Evolutionary conservation across 2,329 filamentous ascomycete species (phyloP).

Genomic region (Colletotrichum caudatum): DNA sequence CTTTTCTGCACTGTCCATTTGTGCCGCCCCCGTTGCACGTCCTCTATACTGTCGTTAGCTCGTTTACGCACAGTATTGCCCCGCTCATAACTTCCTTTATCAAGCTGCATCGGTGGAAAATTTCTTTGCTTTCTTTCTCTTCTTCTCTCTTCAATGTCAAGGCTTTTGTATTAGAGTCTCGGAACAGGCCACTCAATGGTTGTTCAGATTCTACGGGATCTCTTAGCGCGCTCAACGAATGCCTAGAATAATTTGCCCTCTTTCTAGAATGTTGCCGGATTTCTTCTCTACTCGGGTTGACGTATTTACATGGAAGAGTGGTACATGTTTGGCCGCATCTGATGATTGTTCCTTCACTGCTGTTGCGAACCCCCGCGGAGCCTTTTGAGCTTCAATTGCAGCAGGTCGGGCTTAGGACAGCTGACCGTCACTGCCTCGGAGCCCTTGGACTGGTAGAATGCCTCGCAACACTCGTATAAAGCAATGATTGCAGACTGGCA

Average conservation of each 20-base stretch:
- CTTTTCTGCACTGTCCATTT: not conserved
- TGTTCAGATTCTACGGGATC: constrained; percentile 86
- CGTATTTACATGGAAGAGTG: constrained; percentile 61
- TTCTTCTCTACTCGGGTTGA: constrained; percentile 57
- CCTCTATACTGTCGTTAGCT: accelerated
- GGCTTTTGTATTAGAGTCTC: constrained; percentile 99
- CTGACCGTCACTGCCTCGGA: constrained; percentile 81
- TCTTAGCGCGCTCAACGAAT: constrained; percentile 98
- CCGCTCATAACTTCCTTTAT: constrained; percentile 65
- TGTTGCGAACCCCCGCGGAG: constrained; percentile 58
- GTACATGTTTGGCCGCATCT: constrained; percentile 51
- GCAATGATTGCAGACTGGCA: constrained; percentile 84
- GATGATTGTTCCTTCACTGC: not conserved
- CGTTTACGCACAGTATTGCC: not conserved
- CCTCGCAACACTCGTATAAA: constrained; percentile 92
- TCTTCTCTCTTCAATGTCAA: constrained; percentile 78
- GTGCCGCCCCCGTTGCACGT: accelerated
- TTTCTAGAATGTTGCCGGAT: constrained; percentile 77
- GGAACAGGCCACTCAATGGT: constrained; percentile 91
- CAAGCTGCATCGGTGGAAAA: constrained; percentile 80
- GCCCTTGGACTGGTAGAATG: constrained; percentile 85
- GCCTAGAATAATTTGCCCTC: constrained; percentile 87
- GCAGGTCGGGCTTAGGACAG: constrained; percentile 84
- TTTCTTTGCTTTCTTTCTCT: constrained; percentile 48
- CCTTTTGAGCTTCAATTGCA: constrained; percentile 89